Conservation (phyloP, 345 rosid species). For the Populus deltoides region DNA sequence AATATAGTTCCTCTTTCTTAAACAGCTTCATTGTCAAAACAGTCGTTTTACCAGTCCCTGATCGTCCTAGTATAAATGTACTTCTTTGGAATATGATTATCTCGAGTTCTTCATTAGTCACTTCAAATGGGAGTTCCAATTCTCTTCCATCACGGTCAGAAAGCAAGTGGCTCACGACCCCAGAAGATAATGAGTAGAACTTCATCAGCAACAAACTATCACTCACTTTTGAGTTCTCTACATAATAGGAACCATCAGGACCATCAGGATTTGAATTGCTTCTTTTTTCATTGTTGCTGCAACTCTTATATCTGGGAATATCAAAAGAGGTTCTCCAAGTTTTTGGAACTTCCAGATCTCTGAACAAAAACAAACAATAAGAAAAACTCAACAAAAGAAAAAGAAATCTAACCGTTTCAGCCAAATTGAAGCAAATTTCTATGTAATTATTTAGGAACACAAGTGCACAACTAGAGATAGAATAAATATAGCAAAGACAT, state of each 20-base stretch:
- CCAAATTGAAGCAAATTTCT: not conserved
- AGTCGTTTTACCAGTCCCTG: conserved; percentile 65
- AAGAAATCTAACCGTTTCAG: not conserved
- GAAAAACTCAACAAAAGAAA: not conserved
- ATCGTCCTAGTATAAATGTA: conserved; percentile 49
- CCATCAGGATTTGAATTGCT: conserved; percentile 7
- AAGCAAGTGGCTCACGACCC: conserved; percentile 37
- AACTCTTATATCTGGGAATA: conserved; percentile 22
- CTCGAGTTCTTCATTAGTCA: conserved; percentile 39
- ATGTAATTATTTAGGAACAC: not conserved
- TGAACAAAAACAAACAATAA: conserved; percentile 9
- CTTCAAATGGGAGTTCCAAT: conserved; percentile 51
- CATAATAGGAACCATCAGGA: conserved; percentile 22
- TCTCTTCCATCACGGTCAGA: conserved; percentile 35
- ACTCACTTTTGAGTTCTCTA: conserved; percentile 42
- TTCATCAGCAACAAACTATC: conserved; percentile 54
- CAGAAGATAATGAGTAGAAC: conserved; percentile 45
- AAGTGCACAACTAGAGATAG: not conserved
- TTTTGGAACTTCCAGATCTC: conserved; percentile 49
- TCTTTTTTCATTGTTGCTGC: conserved; percentile 14
- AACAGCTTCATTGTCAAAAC: conserved; percentile 47
- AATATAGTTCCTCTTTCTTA: conserved; percentile 33
- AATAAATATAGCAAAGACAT: conserved; percentile 7
- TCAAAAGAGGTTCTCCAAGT: conserved; percentile 34
- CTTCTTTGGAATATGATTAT: conserved; percentile 39